Conservation (phyloP, 306 rosid genomes). For the Castanea sativa region DNA sequence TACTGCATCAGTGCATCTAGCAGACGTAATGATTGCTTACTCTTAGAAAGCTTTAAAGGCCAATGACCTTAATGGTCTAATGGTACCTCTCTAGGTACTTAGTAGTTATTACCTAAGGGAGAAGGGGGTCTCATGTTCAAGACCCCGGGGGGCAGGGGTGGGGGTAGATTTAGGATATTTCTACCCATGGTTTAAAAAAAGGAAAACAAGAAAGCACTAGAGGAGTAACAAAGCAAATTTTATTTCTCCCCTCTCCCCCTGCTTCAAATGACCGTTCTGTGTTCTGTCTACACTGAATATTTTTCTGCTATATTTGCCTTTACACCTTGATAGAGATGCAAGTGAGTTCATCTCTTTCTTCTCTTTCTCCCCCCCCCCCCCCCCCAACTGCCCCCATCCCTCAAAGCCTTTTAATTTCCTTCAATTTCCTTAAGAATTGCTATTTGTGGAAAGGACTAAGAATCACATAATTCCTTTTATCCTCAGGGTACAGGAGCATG, state of each 20-base stretch:
- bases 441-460: background rate
- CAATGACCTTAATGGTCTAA: no score
- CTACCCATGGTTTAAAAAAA: no score
- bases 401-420: background rate
- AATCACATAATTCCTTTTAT: slow-evolving; percentile 15
- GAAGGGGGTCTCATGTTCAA: no score
- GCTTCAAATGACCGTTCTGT: background rate
- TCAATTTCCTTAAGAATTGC: slow-evolving; percentile 1
- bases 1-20: background rate
- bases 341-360: background rate
- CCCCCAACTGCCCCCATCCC: no score
- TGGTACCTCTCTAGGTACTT: no score
- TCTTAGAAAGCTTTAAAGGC: background rate
- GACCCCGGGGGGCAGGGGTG: no score
- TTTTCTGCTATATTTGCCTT: background rate
- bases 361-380: background rate
- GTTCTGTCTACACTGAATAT: background rate
- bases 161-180: no score
- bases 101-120: no score
- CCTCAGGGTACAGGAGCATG: slow-evolving; percentile 98
- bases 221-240: no score
- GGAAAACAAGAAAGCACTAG: background rate
- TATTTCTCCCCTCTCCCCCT: no score
- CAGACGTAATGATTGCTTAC: background rate
- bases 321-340: background rate